Evolutionary conservation across 106 monocot species (phyloP), one percentile per base, ranked within the genome.

Genomic region (Triglochin maritima): DNA sequence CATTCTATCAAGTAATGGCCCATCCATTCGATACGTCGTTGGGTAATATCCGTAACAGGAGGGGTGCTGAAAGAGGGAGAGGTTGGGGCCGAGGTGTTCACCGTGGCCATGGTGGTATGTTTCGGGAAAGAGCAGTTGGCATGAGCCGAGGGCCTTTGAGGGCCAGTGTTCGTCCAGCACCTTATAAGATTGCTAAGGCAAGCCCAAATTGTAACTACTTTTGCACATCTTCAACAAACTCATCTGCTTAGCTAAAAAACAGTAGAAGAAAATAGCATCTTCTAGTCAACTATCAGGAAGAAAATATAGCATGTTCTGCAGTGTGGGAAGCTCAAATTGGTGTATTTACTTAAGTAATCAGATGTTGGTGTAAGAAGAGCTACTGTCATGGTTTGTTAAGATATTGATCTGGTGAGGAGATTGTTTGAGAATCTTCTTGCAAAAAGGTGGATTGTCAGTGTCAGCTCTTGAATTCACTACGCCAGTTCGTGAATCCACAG

Each of bases 131-230:
- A 68, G 83, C 77, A 59, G 9, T 45, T 56, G 80, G 79, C 17
- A 76, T 87, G 82, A 76, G 66, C 63, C 82, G 72, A 72, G 84
- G 95, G 65, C 81, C 77, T 68, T 83, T 90, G 45, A 77, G 85
- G 51, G 81, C 85, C 74, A 83, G 79, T 74, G 71, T 57, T 59
- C 87, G 76, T 13, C 68, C 85, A 58, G 78, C 87, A 58, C 56
- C 90, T 62, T 87, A 76, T 63, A 87, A 79, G 72, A 87, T 90
- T 81, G 83, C 90, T 54, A 87, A 96, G 95, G 95, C 95, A 96
- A 96, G 95, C 82, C 48, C 73, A 70, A 74, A 81, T 42, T 50
- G 75, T 84, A 56, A 69, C 65, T 81, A 49, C 81, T 87, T 86
- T 77, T 80, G 66, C 68, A 80, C 75, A 68, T 79, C 46, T 75